Base-by-base conservation (phyloP, 1,139 yeast genomes). In the Yamadazyma sp. region DNA sequence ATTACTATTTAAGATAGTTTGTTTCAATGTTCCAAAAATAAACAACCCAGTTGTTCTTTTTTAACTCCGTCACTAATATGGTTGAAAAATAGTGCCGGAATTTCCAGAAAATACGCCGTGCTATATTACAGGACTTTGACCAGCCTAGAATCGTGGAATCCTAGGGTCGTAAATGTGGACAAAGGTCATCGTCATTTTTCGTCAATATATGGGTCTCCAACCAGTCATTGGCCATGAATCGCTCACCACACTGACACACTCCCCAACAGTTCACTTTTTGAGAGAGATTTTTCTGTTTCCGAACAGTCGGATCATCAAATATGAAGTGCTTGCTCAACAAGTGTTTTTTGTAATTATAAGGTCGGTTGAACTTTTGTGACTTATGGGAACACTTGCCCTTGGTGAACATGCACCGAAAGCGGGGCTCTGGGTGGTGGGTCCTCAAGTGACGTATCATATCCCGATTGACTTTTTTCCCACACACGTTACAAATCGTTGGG, bases 181-280 rank as follows among this genome's bases (percentile, higher is more conserved):
- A 72, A 42, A 52, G 59, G 29, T 55, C 55, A 6, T 47, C 39
- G 2, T 25, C 39, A 31, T 61, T 64, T 1, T 50, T 54, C 0
- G 67, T 67, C 37, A 77, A 57, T 16, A 82, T 69, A 52, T 82
- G 88, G 17, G 62, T 53, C 28, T 75, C 75, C 18, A 82, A 62
- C 88, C 88, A 82, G 28, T 64, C 72, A 31, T 66, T 64, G 4
- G 81, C 83, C 13, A 61, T 49, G 48, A 69, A 73, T 33, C 76
- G 53, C 26, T 54, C 45, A 0, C 86, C 86, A 61, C 88, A 82
- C 10, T 61, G 67, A 52, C 88, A 82, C 0, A 70, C 61, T 1
- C 88, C 88, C 53, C 58, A 54, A 50, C 70, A 70, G 24, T 60
- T 56, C 29, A 82, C 61, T 54, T 81, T 81, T 41, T 77, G 80